Base-by-base conservation (phyloP, 345 rosid genomes). In the Abelmoschus esculentus region DNA sequence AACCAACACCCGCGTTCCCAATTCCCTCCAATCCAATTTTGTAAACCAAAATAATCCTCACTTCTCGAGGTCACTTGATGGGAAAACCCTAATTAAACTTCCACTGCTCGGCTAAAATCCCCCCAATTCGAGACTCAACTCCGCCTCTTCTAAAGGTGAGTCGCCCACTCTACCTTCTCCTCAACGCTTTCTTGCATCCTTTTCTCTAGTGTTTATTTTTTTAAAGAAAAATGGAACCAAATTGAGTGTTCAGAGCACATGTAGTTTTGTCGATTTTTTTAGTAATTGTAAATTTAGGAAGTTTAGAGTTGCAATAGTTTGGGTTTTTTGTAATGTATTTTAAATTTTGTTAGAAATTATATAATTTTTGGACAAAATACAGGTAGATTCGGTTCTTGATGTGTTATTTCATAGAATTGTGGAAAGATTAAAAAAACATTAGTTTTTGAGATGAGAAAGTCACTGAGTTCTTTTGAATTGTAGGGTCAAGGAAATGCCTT, bases 11-110 rank as follows among this genome's bases (percentile, higher is more conserved):
- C 34, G 5, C 44, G 5, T 66, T 66, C 42, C 42, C 28, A 8
- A 36, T 66, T 66, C 70, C 57, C 70, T 66, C 42, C 70, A 49
- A 22, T 65, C 69, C 69, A 65, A 22, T 13, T 28, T 47, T 47
- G 8, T 29, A 8, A 12, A 49, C n/a, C 15, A 49, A 4, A 46
- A 19, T 1, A 29, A 29, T 26, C 1, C 13, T 19, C 67, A 12
- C n/a, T 63, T 63, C 55, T 65, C 19, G 19, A 44, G 38, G 36
- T 65, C 7, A 22, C 36, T 36, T 26, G 6, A 44, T 57, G 32
- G 2, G 17, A 14, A 15, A 65, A 66, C 56, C 56, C 69, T 66
- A 42, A 44, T 44, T 4, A 44, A 44, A 22, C 54, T 64, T 46
- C 54, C 36, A 44, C 36, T 44, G 26, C 2, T 7, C 11, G 44